Evolutionary conservation across 352 stramenopile species (phyloP), one percentile per base, ranked within the genome.

Genomic region (Globisporangium uncinulatum): DNA sequence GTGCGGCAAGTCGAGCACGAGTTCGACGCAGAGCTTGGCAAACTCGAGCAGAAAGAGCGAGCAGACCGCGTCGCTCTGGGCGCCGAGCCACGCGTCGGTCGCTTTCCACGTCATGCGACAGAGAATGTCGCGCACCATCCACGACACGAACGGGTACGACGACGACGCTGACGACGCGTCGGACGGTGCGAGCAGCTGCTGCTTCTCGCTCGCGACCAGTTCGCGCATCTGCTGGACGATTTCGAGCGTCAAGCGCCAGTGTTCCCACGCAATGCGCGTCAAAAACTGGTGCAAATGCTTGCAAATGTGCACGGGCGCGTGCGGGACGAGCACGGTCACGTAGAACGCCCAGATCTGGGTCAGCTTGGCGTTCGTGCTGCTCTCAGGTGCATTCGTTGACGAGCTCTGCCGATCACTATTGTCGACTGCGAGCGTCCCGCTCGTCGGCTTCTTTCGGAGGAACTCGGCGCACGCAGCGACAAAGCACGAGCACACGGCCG

Each of bases 181-280:
- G n/a, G 57, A 49, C 7, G 70, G 66, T 1, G 57, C 58, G 24
- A 29, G 24, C 5, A 88, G 66, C 44, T 85, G 71, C 43, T 86
- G 72, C 51, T 75, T 86, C 56, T 93, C 83, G 11, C 51, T 76
- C 45, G 83, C 66, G 29, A 92, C 62, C 10, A 89, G 63, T 44
- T 91, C 83, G 1, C 83, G 75, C 83, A 95, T 95, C 56, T 92
- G 74, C 47, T 91, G 85, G 2, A 95, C 75, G 31, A 87, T 87
- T 34, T 92, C 83, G 15, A 92, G 68, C 6, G 78, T 89, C 32
- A 95, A 56, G 37, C 78, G 85, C 86, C 86, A 95, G 45, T 92
- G 74, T 31, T 93, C 82, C 86, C 86, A 95, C 21, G 73, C 74
- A 39, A 95, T 59, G 5, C 86, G 73, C 9, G 80, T 93, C 51